Conservation (phyloP, 2,329 filamentous ascomycete genomes). For the Colletotrichum tamarilloi region DNA sequence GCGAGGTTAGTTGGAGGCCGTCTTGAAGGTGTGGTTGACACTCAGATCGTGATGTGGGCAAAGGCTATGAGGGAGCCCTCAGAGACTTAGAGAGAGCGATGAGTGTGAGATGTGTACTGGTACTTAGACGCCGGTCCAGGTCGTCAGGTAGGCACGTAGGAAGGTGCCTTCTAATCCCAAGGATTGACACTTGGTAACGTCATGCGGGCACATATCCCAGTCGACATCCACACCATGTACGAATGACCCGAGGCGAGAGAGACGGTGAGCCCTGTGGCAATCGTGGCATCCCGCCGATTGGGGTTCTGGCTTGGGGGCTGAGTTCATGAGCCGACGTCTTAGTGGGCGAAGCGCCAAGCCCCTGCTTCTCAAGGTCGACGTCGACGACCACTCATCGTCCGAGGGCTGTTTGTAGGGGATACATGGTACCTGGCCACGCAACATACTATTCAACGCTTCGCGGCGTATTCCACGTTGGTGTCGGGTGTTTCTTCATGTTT, state of each 20-base stretch:
- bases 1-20: neutral
- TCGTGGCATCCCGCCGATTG: neutral
- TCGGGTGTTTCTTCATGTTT: neutral
- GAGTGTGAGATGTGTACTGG: neutral
- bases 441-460: neutral
- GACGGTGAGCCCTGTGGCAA: slow-evolving; percentile 6
- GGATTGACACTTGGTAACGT: slow-evolving; percentile 1
- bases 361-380: neutral
- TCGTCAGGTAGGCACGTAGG: neutral
- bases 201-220: slow-evolving; percentile 1
- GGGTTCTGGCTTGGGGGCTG: neutral
- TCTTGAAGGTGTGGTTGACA: neutral
- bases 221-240: neutral
- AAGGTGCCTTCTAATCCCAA: neutral
- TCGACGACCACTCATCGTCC: neutral
- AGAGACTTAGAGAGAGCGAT: neutral
- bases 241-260: neutral
- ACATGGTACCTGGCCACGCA: neutral
- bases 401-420: neutral
- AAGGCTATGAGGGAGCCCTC: neutral
- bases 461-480: neutral
- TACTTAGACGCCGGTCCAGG: neutral
- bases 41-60: neutral
- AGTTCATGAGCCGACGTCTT: neutral
- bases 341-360: neutral